Base-by-base conservation (phyloP, 345 rosid species). In the Arabidopsis arenosa region DNA sequence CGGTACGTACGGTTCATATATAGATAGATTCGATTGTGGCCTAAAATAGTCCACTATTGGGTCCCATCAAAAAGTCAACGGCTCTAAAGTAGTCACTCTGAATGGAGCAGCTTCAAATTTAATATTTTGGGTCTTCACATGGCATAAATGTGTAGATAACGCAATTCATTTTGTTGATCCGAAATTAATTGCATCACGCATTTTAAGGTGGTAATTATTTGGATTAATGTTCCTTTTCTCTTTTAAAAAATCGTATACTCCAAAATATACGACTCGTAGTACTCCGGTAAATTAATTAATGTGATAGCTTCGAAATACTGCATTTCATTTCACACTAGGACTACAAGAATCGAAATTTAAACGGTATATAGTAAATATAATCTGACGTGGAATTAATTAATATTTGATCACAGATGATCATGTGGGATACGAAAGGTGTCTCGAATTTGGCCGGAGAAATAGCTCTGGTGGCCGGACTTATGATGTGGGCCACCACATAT, bases 371-470 rank as follows among this genome's bases (percentile, higher is more conserved):
- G 35, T 39, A 39, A 14, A 36, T 21, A 14, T 6, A 57, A 3
- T 57, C 9, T 63, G 15, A 33, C n/a, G 45, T 63, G 15, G 47
- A 75, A 39, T 40, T 13, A 32, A 68, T 0, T 6, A 10, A 68
- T 17, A 32, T 59, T 0, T 6, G 7, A 68, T 58, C 1, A 48
- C 85, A 92, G 96, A 81, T 85, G 85, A 0, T 82, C 35, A 30
- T 49, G 68, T 92, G 97, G 93, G 73, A 41, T 5, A 80, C 68
- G 14, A 30, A 75, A 1, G 85, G 40, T 1, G 4, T 83, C 26
- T 84, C 97, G 23, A 88, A 85, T 48, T 44, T 92, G 8, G 91
- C 96, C 2, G 97, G 97, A 47, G 97, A 92, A 78, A 4, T 89
- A 40, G 3, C 97, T 9, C 65, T 92, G 43, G 15, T 86, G 39